These are phyloP conservation scores for Suillus discolor DNA, from an alignment of 768 basidiomycete genomes.

Conservation along the genomic window DNA sequence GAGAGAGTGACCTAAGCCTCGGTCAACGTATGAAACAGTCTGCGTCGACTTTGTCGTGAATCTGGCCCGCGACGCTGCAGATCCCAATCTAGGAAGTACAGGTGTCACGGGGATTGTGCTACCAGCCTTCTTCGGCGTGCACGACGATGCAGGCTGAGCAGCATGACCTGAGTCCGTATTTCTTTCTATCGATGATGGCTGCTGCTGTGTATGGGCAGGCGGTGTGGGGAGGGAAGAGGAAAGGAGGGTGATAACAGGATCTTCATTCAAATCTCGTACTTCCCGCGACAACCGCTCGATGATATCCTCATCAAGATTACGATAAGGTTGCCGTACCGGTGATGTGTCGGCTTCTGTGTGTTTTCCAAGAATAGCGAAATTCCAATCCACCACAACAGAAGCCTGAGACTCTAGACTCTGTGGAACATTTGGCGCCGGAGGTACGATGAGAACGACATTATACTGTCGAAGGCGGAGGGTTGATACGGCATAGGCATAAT, in stretches of 20 bases:
- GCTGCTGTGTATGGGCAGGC: constrained; percentile 16
- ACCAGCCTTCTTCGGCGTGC: constrained; percentile 13
- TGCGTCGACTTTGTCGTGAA: constrained; percentile 16
- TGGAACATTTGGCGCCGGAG: constrained; percentile 38
- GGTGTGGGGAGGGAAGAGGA: constrained; percentile 8
- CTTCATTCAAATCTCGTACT: constrained; percentile 19
- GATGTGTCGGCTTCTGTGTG: constrained; percentile 19
- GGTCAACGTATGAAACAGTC: constrained; percentile 10
- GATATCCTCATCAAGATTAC: constrained; percentile 26
- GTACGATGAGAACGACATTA: constrained; percentile 52
- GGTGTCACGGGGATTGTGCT: constrained; percentile 21
- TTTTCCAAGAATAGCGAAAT: constrained; percentile 38
- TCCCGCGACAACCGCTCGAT: constrained; percentile 23
- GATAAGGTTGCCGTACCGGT: constrained; percentile 27
- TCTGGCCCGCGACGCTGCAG: constrained; percentile 17
- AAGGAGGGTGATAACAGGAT: constrained; percentile 12
- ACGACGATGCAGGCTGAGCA: neutral
- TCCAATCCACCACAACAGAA: constrained; percentile 55
- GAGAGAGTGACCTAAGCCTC: constrained; percentile 2
- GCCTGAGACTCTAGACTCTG: constrained; percentile 57
- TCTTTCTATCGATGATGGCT: constrained; percentile 16
- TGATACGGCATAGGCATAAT: constrained; percentile 65
- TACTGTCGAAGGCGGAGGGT: constrained; percentile 56
- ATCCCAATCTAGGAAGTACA: constrained; percentile 20
- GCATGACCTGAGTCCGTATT: neutral